phyloP scores from a whole-genome alignment of 805 yeast genomes.

The Wickerhamomyces rabaulensis region DNA sequence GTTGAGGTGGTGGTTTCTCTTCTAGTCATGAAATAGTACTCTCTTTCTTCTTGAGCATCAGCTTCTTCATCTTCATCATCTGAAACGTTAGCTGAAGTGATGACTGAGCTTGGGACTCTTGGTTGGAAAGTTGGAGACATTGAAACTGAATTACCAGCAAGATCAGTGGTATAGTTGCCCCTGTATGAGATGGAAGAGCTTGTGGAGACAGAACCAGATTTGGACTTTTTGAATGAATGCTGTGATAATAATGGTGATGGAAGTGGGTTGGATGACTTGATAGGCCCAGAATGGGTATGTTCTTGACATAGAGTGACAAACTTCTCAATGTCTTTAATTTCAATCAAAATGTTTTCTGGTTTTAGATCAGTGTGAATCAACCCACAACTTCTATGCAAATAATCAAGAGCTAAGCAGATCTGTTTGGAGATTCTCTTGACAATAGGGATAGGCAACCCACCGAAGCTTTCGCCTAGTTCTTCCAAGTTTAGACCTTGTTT shows the following conservation, averaged over 20 bases:
- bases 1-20: constrained; percentile 4
- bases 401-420: constrained; percentile 49
- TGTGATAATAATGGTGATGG: constrained; percentile 36
- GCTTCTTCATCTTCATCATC: constrained; percentile 9
- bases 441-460: constrained; percentile 49
- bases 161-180: constrained; percentile 3
- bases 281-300: constrained; percentile 7
- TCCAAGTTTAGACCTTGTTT: background rate
- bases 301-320: constrained; percentile 28
- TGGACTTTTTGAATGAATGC: background rate
- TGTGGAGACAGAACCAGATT: constrained; percentile 1
- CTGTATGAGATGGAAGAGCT: background rate
- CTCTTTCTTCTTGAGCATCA: background rate
- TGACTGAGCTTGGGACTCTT: constrained; percentile 5
- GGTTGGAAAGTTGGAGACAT: constrained; percentile 10
- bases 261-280: constrained; percentile 39
- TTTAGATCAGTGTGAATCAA: constrained; percentile 71
- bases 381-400: constrained; percentile 56
- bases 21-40: background rate
- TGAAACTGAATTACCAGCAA: constrained; percentile 1
- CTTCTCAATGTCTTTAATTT: constrained; percentile 48
- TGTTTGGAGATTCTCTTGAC: constrained; percentile 56
- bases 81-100: constrained; percentile 12
- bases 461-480: constrained; percentile 34
- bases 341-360: constrained; percentile 64